Evolutionary conservation across 139 green algal species (phyloP).

Genomic region (Volvox reticuliferus): DNA sequence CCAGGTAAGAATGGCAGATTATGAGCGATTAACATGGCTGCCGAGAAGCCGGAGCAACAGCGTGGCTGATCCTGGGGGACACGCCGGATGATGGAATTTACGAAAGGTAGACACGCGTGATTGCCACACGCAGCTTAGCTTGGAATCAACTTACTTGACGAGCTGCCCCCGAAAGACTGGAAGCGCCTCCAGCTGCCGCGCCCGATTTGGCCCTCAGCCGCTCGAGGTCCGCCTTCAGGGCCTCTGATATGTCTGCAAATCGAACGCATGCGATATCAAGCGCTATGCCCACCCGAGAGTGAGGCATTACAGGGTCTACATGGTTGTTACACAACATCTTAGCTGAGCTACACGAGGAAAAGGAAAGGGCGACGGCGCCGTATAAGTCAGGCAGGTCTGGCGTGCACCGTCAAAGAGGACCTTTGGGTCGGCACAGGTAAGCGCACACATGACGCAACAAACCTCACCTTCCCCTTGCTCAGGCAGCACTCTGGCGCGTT

Average conservation of each 20-base stretch:
- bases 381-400: not conserved
- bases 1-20: not conserved
- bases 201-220: conserved; percentile 9
- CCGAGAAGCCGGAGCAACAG: not conserved
- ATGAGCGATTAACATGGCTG: not conserved
- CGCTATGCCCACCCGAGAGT: not conserved
- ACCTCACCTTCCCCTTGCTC: conserved; percentile 28
- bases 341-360: not conserved
- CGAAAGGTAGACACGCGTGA: not conserved
- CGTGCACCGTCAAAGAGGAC: not conserved
- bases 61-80: not conserved
- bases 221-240: conserved; percentile 38
- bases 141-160: not conserved
- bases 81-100: not conserved
- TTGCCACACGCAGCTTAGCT: not conserved
- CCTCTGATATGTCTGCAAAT: conserved; percentile 27
- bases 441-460: not conserved
- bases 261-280: not conserved
- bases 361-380: not conserved
- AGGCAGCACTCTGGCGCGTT: not conserved
- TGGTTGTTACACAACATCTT: too few relatives aligned
- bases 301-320: not conserved
- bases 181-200: not conserved
- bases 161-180: not conserved
- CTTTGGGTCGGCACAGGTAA: not conserved